Evolutionary conservation across 768 basidiomycete species (phyloP), one percentile per base, ranked within the genome.

Genomic region (Russula vinacea): DNA sequence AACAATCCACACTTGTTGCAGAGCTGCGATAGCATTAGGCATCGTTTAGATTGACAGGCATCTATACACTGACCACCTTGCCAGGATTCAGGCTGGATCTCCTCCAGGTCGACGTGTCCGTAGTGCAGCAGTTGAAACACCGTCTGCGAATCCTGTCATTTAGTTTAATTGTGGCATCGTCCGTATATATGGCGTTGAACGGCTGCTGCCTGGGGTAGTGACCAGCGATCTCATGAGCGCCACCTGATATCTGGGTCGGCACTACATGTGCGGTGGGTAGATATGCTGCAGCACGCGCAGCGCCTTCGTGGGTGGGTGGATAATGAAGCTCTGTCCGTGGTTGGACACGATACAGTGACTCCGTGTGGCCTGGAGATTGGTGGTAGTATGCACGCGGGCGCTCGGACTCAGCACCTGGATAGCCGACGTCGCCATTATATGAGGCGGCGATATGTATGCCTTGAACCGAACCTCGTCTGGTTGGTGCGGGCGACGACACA

Each of bases 71-170:
- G 67, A 81, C 82, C 69, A 92, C 90, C 82, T 92, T 92, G 32
- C 90, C 90, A 1, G 89, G 89, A 63, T 83, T 86, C 63, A 92
- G 81, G 70, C 88, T 90, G 17, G 84, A 85, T 64, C 90, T 76
- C 40, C 90, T 76, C 90, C 90, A 92, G 29, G 89, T 91, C 56
- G 86, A 87, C 37, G 90, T 91, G 67, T 92, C 90, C 16, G 90
- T 90, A 29, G 89, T 91, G 73, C 87, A 86, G 74, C 90, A 92
- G 73, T 92, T 92, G 81, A 88, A 91, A 74, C 90, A 92, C 53
- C 89, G 78, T 42, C 90, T 76, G 32, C 90, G 81, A 55, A 92
- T 86, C 45, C 88, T 81, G 71, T 90, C 88, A 71, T 84, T 87
- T 61, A 91, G 78, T 75, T 92, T 92, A 0, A 89, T 90, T 1